Base-by-base conservation (phyloP, 2,329 filamentous ascomycete genomes). In the Xylaria sp. region DNA sequence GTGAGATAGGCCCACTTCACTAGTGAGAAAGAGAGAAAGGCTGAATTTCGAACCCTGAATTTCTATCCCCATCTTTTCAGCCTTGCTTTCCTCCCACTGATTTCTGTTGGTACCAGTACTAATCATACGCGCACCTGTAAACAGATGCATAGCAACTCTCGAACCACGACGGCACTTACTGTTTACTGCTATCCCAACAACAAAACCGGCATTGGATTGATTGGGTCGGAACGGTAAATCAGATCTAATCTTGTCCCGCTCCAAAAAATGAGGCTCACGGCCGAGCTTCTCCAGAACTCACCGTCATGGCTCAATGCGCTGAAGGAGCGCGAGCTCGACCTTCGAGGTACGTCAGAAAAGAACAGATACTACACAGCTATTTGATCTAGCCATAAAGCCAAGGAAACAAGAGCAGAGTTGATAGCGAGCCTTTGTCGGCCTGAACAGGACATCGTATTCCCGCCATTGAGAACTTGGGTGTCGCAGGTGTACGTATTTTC, bases 221-320 rank as follows among this genome's bases (percentile, higher is more conserved):
- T 27, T n/a, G 9, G 36, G 55, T 25, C 33, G 31, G 2, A 62
- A 67, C 68, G 70, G 70, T 72, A 70, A 72, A 56, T 45, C 22
- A 50, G 50, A 60, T 42, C 58, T 33, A 53, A 36, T 39, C 65
- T 42, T 29, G 49, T 56, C 58, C 63, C 61, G 22, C 36, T 31
- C 20, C 13, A 25, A 61, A 83, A 78, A 73, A 98, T 99, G 96
- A 91, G 95, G 86, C 90, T 99, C 83, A 97, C 95, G 71, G 90
- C 93, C 74, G 96, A 98, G 81, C 90, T 98, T 77, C 96, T 99
- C 83, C 89, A 93, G 82, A 90, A 89, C 81, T 97, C 96, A 79
- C 91, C 97, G 74, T 97, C 95, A 80, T 99, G 97, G 87, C 92
- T 98, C 83, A 99, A 98, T 83, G 94, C 95, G 80, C 88, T 99